Evolutionary conservation across 2,329 filamentous ascomycete genomes (phyloP).

Genomic region (Penicillium decumbens): DNA sequence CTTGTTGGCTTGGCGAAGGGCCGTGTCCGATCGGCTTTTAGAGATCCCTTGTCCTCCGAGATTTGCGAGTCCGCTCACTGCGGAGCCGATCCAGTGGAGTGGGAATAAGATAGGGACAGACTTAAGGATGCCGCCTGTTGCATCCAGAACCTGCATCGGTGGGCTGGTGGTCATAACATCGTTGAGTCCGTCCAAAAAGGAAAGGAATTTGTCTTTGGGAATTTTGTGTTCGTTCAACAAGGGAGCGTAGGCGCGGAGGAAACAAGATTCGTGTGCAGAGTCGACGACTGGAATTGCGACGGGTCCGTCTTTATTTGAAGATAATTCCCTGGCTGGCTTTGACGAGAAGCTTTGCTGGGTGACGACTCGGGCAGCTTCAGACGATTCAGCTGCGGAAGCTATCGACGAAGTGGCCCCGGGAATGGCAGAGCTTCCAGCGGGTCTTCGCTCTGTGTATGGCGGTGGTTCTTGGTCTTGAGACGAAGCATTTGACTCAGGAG

Average conservation of each 20-base stretch:
- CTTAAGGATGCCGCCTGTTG: conserved; percentile 23
- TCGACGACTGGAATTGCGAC: conserved; percentile 19
- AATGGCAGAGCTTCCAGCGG: not conserved
- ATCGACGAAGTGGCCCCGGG: not conserved
- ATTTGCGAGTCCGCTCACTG: conserved; percentile 23
- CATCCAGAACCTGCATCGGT: conserved; percentile 26
- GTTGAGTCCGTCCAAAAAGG: conserved; percentile 28
- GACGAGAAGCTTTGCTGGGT: not conserved
- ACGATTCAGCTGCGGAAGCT: not conserved
- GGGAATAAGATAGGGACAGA: conserved; percentile 24
- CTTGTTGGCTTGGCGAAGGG: conserved; percentile 22
- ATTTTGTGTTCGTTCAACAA: conserved; percentile 7
- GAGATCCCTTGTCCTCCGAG: conserved; percentile 19
- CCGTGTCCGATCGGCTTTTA: conserved; percentile 23
- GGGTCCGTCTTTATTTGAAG: not conserved
- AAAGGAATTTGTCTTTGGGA: conserved; percentile 18
- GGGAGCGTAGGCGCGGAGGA: conserved; percentile 19
- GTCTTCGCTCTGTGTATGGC: not conserved
- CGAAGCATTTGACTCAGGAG: not conserved
- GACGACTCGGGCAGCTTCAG: not conserved
- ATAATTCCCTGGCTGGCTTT: not conserved
- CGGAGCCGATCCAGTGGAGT: conserved; percentile 23
- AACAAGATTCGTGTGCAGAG: conserved; percentile 11
- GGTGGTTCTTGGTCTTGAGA: not conserved
- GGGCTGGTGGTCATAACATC: conserved; percentile 23